phyloP scores from a whole-genome alignment of 2,329 filamentous ascomycete genomes.

The Hypoxylon sp. region DNA sequence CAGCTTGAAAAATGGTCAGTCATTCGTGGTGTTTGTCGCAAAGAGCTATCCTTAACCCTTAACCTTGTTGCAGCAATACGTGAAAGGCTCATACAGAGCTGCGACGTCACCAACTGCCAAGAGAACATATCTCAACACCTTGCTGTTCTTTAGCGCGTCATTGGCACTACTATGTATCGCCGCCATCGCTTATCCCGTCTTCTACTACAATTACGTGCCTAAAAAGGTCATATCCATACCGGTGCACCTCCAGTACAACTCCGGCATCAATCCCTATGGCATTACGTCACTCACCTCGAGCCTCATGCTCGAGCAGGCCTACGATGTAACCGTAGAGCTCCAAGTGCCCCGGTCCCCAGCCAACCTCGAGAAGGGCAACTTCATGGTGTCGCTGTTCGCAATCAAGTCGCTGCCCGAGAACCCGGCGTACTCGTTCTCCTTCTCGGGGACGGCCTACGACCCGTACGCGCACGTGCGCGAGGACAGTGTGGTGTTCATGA shows the following conservation, averaged over 20 bases:
- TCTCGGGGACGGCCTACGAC: constrained; percentile 37
- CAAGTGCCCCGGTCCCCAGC: constrained; percentile 80
- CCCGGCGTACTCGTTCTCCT: constrained; percentile 42
- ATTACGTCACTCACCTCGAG: constrained; percentile 61
- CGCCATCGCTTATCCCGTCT: constrained; percentile 62
- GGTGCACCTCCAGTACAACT: constrained; percentile 68
- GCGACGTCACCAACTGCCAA: constrained; percentile 65
- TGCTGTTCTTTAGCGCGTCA: constrained; percentile 59
- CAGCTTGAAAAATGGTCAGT: constrained; percentile 37
- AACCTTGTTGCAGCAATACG: constrained; percentile 42
- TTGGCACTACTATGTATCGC: constrained; percentile 61
- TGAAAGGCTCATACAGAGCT: constrained; percentile 50
- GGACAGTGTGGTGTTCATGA: constrained; percentile 66
- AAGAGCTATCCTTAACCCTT: no score
- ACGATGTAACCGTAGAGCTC: constrained; percentile 83
- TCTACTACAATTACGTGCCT: constrained; percentile 69
- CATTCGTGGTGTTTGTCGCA: not conserved
- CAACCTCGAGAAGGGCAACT: constrained; percentile 86
- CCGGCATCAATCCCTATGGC: constrained; percentile 65
- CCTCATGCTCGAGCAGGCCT: constrained; percentile 79
- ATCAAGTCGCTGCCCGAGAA: constrained; percentile 61
- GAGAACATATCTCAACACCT: constrained; percentile 60
- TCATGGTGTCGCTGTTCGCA: constrained; percentile 88
- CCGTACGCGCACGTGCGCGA: constrained; percentile 53
- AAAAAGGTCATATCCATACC: constrained; percentile 65